phyloP scores from a whole-genome alignment of 495 filamentous ascomycete species.

The Aspergillus leporis region DNA sequence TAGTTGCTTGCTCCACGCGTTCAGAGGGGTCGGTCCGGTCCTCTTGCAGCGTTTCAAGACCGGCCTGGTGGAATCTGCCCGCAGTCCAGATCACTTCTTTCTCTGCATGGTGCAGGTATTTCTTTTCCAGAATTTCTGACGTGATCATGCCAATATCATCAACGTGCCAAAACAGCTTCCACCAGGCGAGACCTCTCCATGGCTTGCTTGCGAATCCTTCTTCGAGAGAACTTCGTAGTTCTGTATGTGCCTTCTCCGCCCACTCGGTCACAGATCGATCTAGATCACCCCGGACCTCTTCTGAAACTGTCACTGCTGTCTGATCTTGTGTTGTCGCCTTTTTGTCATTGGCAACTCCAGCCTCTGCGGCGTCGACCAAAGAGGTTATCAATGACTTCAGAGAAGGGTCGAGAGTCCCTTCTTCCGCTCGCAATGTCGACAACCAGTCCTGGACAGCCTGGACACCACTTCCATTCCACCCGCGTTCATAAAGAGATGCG shows the following conservation, averaged over 20 bases:
- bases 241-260: constrained; percentile 78
- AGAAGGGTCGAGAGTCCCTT: constrained; percentile 56
- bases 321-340: constrained; percentile 36
- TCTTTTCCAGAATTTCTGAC: constrained; percentile 68
- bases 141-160: constrained; percentile 86
- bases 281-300: constrained; percentile 49
- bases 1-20: constrained; percentile 1
- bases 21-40: not conserved
- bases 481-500: constrained; percentile 66
- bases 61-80: constrained; percentile 76
- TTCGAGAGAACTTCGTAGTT: constrained; percentile 77
- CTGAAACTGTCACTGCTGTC: constrained; percentile 37
- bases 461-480: constrained; percentile 72
- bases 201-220: constrained; percentile 64
- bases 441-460: constrained; percentile 70
- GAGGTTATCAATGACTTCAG: constrained; percentile 67
- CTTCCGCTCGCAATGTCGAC: constrained; percentile 42
- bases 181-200: constrained; percentile 84
- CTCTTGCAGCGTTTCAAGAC: constrained; percentile 32
- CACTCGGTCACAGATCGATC: constrained; percentile 61
- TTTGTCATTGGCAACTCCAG: constrained; percentile 54
- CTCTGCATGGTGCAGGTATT: constrained; percentile 76
- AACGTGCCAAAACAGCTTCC: constrained; percentile 91
- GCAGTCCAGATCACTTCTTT: constrained; percentile 73
- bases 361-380: constrained; percentile 58